Evolutionary conservation across 2,329 filamentous ascomycete species (phyloP).

Genomic region (Diaporthe eres): DNA sequence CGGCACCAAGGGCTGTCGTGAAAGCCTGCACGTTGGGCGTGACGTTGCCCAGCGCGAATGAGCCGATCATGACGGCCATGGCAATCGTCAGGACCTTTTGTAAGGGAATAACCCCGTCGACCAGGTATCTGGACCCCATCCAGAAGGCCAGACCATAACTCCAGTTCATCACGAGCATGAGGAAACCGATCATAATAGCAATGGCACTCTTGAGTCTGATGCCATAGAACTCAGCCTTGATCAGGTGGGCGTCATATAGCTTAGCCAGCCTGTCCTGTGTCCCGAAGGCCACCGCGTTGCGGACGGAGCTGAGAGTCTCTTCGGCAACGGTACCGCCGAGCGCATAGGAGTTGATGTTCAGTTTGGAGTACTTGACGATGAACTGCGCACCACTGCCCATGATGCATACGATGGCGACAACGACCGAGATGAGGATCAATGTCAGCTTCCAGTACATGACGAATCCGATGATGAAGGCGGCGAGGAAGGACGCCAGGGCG

Average conservation of each 20-base stretch:
- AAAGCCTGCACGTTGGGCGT: constrained; percentile 91
- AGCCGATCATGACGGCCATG: constrained; percentile 92
- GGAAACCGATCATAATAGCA: constrained; percentile 83
- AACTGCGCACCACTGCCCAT: constrained; percentile 82
- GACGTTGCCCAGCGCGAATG: constrained; percentile 90
- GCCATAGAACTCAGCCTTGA: constrained; percentile 81
- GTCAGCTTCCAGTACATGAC: constrained; percentile 94
- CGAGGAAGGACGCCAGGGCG: constrained; percentile 85
- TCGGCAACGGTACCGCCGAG: constrained; percentile 90
- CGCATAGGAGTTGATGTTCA: constrained; percentile 84
- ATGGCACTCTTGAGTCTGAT: constrained; percentile 81
- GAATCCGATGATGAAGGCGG: constrained; percentile 92
- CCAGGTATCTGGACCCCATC: constrained; percentile 84
- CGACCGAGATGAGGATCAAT: constrained; percentile 85
- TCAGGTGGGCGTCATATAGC: constrained; percentile 85
- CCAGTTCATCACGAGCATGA: constrained; percentile 88
- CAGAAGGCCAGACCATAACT: constrained; percentile 93
- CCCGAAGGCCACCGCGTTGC: constrained; percentile 92
- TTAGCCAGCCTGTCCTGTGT: constrained; percentile 92
- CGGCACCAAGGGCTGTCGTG: constrained; percentile 84
- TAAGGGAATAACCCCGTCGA: constrained; percentile 75
- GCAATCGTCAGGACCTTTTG: constrained; percentile 85
- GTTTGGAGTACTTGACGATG: constrained; percentile 85
- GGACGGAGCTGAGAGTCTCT: constrained; percentile 93
- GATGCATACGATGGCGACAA: constrained; percentile 82